Evolutionary conservation across 441 rosid species (phyloP).

Genomic region (Gossypium davidsonii): DNA sequence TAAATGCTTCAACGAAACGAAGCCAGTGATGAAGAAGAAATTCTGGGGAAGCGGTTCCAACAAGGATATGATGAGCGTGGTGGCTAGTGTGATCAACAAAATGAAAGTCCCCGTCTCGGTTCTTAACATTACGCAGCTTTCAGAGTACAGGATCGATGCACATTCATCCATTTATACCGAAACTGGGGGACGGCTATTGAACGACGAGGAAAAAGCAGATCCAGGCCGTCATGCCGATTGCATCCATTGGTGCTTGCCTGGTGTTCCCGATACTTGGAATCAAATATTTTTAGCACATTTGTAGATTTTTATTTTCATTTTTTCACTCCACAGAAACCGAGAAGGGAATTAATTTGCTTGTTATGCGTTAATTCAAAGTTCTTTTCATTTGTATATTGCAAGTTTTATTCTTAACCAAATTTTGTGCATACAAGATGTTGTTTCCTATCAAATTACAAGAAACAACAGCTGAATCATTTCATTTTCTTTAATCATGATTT

Average conservation of each 20-base stretch:
- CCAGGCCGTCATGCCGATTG: conserved; percentile 71
- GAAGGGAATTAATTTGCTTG: neutral
- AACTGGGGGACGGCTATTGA: conserved; percentile 61
- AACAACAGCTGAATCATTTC: neutral
- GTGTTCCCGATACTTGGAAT: conserved; percentile 88
- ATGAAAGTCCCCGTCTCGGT: conserved; percentile 71
- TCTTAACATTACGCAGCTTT: conserved; percentile 75
- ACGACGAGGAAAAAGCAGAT: conserved; percentile 56
- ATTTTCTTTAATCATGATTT: no score
- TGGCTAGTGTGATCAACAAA: conserved; percentile 32
- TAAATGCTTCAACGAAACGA: conserved; percentile 81
- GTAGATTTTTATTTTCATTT: conserved; percentile 22
- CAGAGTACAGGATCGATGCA: conserved; percentile 73
- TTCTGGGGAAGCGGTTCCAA: conserved; percentile 74
- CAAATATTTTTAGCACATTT: conserved; percentile 64
- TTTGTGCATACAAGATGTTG: no score
- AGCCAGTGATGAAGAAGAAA: conserved; percentile 54
- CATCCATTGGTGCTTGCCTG: conserved; percentile 93
- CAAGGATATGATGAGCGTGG: conserved; percentile 68
- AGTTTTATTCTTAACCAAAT: neutral
- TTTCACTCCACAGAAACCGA: no score
- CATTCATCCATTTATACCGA: conserved; percentile 77
- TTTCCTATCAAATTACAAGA: neutral
- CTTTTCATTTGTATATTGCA: neutral
- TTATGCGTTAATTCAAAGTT: neutral